Evolutionary conservation across 2,329 filamentous ascomycete genomes (phyloP), one percentile per base, ranked within the genome.

Genomic region (Nothomitra cinnamomea): DNA sequence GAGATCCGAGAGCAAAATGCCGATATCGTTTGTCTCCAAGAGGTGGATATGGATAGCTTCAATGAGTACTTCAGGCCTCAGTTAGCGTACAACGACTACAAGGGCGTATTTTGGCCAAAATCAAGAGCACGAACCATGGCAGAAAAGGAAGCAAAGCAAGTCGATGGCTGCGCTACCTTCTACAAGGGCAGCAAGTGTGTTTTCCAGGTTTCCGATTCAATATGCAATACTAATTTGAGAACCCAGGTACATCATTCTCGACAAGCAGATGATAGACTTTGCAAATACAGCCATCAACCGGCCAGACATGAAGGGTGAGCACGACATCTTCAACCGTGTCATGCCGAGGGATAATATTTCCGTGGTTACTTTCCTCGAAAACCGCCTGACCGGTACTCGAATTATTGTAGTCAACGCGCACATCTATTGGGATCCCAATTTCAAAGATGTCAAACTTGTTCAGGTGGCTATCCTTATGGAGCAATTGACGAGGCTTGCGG

Each of bases 311-410:
- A 96, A 96, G 70, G 87, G 89, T 54, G 87, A 94, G 62, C 87
- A 94, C 64, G 92, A 98, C 62, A 90, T 96, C 55, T 96, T 95
- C 76, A 98, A 98, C 66, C 85, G 92, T 25, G 85, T 98, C 56
- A 96, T 95, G 92, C 89, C 90, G 57, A 87, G 92, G 69, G 92
- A 98, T 73, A 90, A 96, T 65, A 95, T 98, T 66, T 92, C 85
- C 15, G 83, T 95, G 49, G 79, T 95, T 49, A 81, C 85, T 54
- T 94, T 96, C 72, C 79, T 98, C 57, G 92, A 98, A 68, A 95
- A 94, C 62, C 80, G 90, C 38, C 72, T 79, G 56, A 95, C 90
- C 0, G 92, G 92, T n/a, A 82, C 87, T 13, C 82, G 92, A 54
- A 72, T 96, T 62, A 94, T 98, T 58, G 81, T 96, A 36, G 87